A percentile compares a stretch with the other conserved stretches of the same genome.
These are phyloP conservation scores for Avena atlantica DNA, from an alignment of 176 grass and related monocot species.

Conservation along the genomic window DNA sequence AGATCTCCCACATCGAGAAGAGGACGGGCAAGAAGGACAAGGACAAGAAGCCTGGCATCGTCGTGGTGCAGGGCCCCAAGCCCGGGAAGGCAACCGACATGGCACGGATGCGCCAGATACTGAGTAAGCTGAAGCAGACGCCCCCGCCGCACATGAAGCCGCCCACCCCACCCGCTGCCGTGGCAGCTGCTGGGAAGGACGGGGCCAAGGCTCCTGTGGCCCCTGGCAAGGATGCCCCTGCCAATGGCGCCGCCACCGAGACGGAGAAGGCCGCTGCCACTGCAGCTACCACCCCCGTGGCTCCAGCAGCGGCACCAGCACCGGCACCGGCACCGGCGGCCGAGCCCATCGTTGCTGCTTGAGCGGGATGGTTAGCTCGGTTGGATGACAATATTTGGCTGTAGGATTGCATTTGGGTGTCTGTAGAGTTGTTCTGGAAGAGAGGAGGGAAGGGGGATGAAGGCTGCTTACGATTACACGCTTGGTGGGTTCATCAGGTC, in stretches of 20 bases:
- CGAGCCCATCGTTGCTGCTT: conserved; percentile 47
- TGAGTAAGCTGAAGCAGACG: conserved; percentile 81
- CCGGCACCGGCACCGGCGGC: conserved; percentile 31
- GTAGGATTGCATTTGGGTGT: conserved; percentile 23
- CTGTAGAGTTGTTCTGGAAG: conserved; percentile 14
- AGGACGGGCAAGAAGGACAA: conserved; percentile 74
- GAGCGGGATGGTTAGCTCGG: not conserved
- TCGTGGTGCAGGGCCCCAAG: conserved; percentile 88
- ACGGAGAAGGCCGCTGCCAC: conserved; percentile 35
- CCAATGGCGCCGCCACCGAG: conserved; percentile 51
- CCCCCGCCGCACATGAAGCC: conserved; percentile 80
- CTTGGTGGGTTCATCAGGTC: not conserved
- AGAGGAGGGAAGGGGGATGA: not conserved
- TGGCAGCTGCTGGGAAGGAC: conserved; percentile 35
- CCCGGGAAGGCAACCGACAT: conserved; percentile 80
- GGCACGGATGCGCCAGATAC: conserved; percentile 81
- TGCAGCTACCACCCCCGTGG: not conserved
- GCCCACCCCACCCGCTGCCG: conserved; percentile 35
- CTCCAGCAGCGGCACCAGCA: not conserved
- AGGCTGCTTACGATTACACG: not conserved
- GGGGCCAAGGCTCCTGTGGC: conserved; percentile 26
- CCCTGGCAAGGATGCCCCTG: conserved; percentile 43
- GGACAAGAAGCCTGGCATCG: conserved; percentile 75
- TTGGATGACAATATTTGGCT: conserved; percentile 14
- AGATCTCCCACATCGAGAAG: conserved; percentile 89